phyloP scores from a whole-genome alignment of 1,284 basidiomycete genomes.

The Neonothopanus nambi region DNA sequence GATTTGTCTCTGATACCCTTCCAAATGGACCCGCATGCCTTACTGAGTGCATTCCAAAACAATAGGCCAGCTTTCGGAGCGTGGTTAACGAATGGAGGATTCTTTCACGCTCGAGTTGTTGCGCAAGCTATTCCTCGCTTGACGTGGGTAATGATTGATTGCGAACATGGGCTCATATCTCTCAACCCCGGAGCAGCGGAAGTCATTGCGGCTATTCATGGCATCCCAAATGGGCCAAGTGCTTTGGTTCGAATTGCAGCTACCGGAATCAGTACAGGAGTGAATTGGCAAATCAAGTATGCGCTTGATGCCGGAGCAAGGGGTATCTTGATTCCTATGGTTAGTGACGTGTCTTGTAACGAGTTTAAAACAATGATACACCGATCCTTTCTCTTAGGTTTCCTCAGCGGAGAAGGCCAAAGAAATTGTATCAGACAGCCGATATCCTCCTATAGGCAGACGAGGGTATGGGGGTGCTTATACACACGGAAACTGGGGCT shows the following conservation, averaged over 20 bases:
- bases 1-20: too few species aligned
- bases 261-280: slow-evolving; percentile 52
- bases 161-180: slow-evolving; percentile 62
- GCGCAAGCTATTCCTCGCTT: slow-evolving; percentile 49
- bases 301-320: slow-evolving; percentile 63
- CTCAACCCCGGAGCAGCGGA: slow-evolving; percentile 57
- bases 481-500: slow-evolving; percentile 54
- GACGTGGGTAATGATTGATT: slow-evolving; percentile 62
- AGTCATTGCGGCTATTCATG: slow-evolving; percentile 49
- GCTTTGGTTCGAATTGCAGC: slow-evolving; percentile 55
- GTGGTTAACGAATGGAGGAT: slow-evolving; percentile 64
- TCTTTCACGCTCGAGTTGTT: slow-evolving; percentile 41
- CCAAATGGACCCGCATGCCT: too few species aligned
- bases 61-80: slow-evolving; percentile 63
- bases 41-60: slow-evolving; percentile 34
- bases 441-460: slow-evolving; percentile 56
- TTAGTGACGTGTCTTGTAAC: neutral
- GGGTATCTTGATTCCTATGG: slow-evolving; percentile 34
- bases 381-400: slow-evolving; percentile 39
- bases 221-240: slow-evolving; percentile 40
- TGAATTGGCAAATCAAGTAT: slow-evolving; percentile 67
- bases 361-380: neutral
- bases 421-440: slow-evolving; percentile 52
- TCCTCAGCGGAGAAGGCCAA: slow-evolving; percentile 54
- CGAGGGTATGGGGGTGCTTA: slow-evolving; percentile 66